phyloP scores from a whole-genome alignment of 2,329 filamentous ascomycete genomes.

The Shiraia bambusicola region DNA sequence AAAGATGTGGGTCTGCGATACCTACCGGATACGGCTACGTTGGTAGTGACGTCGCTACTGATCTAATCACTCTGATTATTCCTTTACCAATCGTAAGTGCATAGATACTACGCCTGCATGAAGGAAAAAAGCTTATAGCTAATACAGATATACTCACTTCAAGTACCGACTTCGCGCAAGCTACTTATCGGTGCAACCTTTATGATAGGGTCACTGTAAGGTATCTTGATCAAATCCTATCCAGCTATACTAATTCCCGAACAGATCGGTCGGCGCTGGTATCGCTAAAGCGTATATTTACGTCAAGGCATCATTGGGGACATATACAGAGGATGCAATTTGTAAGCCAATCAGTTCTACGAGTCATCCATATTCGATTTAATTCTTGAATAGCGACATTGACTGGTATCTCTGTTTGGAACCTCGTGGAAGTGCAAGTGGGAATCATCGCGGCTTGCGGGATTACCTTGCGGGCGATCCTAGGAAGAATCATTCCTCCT shows the following conservation, averaged over 20 bases:
- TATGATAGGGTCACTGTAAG: slow-evolving; percentile 5
- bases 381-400: no score
- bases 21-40: no score
- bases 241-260: background rate
- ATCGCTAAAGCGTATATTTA: slow-evolving; percentile 7
- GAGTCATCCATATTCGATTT: no score
- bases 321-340: no score
- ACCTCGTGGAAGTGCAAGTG: slow-evolving; percentile 7
- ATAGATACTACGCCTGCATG: background rate
- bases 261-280: slow-evolving; percentile 8
- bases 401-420: slow-evolving; percentile 7
- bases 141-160: slow-evolving; percentile 2
- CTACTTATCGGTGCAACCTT: slow-evolving; percentile 2
- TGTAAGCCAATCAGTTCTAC: no score
- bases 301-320: no score
- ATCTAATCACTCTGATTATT: slow-evolving; percentile 6
- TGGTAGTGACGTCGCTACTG: no score
- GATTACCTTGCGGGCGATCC: slow-evolving; percentile 6
- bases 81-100: slow-evolving; percentile 5
- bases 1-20: no score
- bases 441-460: slow-evolving; percentile 10
- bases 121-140: background rate
- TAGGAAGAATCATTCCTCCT: no score
- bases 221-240: background rate
- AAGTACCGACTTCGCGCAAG: slow-evolving; percentile 3